Evolutionary conservation across 2,329 filamentous ascomycete genomes (phyloP).

Genomic region (Mycogone perniciosa): DNA sequence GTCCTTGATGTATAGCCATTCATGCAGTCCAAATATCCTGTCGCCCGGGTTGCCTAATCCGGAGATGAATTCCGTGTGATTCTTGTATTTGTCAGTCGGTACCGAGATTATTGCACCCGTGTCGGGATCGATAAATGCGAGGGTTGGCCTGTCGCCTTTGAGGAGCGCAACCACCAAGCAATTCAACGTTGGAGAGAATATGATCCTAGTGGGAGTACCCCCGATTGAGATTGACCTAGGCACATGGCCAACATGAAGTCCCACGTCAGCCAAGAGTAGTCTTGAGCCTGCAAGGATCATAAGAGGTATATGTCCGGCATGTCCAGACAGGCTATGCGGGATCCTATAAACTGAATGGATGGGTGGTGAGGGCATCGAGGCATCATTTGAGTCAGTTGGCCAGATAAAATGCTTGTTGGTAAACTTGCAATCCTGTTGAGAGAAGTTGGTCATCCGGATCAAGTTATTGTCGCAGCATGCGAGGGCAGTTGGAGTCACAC

Average conservation of each 20-base stretch:
- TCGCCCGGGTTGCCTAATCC: constrained; percentile 53
- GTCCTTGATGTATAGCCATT: constrained; percentile 57
- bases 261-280: constrained; percentile 49
- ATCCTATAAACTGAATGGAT: constrained; percentile 44
- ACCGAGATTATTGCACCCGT: constrained; percentile 47
- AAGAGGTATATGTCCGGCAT: constrained; percentile 35
- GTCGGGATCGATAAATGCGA: constrained; percentile 52
- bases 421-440: constrained; percentile 25
- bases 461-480: constrained; percentile 45
- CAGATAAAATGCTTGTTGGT: constrained; percentile 41
- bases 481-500: constrained; percentile 29
- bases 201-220: constrained; percentile 44
- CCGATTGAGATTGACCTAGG: constrained; percentile 42
- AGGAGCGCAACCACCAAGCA: constrained; percentile 49
- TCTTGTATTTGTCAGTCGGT: constrained; percentile 36
- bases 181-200: constrained; percentile 49
- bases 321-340: constrained; percentile 31
- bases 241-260: constrained; percentile 38
- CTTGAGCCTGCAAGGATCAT: constrained; percentile 44
- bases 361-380: constrained; percentile 38
- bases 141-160: constrained; percentile 36
- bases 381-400: constrained; percentile 44
- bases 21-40: constrained; percentile 52
- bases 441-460: constrained; percentile 35
- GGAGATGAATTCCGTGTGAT: constrained; percentile 42